Evolutionary conservation across 2,329 filamentous ascomycete species (phyloP), one percentile per base, ranked within the genome.

Genomic region (Colletotrichum horii): DNA sequence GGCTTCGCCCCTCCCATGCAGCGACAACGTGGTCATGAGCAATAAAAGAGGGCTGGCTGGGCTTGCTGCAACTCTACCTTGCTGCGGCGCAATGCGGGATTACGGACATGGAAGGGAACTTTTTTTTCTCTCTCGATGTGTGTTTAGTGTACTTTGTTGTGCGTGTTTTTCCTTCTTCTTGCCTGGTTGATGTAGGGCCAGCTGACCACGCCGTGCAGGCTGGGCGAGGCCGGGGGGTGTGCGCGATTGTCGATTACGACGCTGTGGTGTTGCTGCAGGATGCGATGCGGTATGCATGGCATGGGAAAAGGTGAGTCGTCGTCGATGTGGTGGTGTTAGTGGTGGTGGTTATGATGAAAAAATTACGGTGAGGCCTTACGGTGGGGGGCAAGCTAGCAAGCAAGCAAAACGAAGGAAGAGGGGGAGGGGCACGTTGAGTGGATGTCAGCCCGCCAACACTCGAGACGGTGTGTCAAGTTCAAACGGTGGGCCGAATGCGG

Each of bases 171-270:
- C 30, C 55, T 61, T 69, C 8, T 70, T 32, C 8, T 36, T 34
- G 60, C n/a, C 9, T 36, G 69, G 32, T 32, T 70, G 55, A 48
- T 19, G 52, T 43, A 62, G 34, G 68, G 62, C 30, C 62, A 75
- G 72, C 72, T 75, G 72, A 75, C 72, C 68, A 55, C 55, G 62
- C 67, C 55, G 64, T 72, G 72, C 72, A 75, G 68, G 22, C 68
- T 75, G 24, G 69, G 68, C 62, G n/a, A 43, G 30, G 24, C 26
- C 72, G 8, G 69, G 72, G 68, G 8, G 38, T 11, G 38, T 43
- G 55, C 30, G 22, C 24, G 36, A 16, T 38, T n/a, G 16, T 32
- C 56, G 43, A 30, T 32, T 30, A 32, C 61, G 34, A 58, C 32
- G 48, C 61, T 55, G 34, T n/a, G 56, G 28, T n/a, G 65, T 38